Evolutionary conservation across 1,284 basidiomycete species (phyloP), one percentile per base, ranked within the genome.

Genomic region (Cryptococcus sp.): DNA sequence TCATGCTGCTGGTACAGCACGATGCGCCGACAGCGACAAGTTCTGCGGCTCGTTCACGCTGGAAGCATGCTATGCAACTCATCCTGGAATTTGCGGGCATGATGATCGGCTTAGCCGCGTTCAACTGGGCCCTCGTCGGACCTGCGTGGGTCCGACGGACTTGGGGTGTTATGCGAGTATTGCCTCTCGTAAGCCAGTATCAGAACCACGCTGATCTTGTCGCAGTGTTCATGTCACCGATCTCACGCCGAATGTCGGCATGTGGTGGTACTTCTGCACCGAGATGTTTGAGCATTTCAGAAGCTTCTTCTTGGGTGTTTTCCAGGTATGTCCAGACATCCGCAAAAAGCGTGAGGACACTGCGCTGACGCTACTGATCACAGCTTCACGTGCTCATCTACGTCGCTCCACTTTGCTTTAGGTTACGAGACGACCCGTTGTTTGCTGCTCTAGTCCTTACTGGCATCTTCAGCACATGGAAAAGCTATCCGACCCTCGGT

Each of bases 261-360:
- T 98, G 41, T 93, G 91, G 88, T 99, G 96, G 96, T 99, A 99
- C 79, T 98, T 98, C 80, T 97, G 98, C 80, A 97, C 93, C 15
- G 94, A 99, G 76, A 98, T 98, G 88, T 99, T 99, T 69, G 93
- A 97, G 72, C 91, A 99, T 77, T 99, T 98, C 81, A 83, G 94
- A 35, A 85, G 88, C 3, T 98, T 98, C 80, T 99, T 97, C 82
- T 81, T 96, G 19, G 88, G 94, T 82, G 90, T 91, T n/a, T 98
- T 98, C 78, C 92, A 91, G 45, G 91, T 91, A 68, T 47, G 86
- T 77, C 35, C 10, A n/a, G n/a, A 27, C 17, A 27, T 11, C 15
- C 15, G 42, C 40, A n/a, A 25, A 49, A 27, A 16, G 3, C 47
- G 22, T 35, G 22, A 39, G 39, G 13, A 17, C 5, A 16, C 13